Evolutionary conservation across 805 yeast genomes (phyloP).

Genomic region (Metschnikowia chrysomelidarum): DNA sequence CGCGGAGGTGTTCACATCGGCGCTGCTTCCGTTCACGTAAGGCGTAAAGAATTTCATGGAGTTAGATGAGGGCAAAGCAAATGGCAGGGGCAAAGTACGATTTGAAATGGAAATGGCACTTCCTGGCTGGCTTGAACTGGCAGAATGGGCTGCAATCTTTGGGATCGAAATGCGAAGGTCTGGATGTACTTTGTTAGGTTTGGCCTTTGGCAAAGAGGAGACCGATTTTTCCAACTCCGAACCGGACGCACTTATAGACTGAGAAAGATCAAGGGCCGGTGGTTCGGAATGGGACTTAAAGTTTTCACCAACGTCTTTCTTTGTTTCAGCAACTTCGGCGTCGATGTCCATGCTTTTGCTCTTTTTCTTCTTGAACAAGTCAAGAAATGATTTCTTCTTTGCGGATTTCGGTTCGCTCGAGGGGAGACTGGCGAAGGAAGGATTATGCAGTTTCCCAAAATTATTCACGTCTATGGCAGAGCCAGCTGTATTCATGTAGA

Average conservation of each 20-base stretch:
- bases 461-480: slow-evolving; percentile 40
- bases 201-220: not conserved
- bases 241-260: too few relatives aligned
- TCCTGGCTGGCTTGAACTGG: slow-evolving; percentile 12
- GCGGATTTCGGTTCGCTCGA: not conserved
- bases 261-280: too few relatives aligned
- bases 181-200: slow-evolving; percentile 7
- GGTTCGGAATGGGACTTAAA: too few relatives aligned
- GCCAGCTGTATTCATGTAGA: slow-evolving; percentile 25
- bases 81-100: slow-evolving; percentile 33
- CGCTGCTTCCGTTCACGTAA: slow-evolving; percentile 14
- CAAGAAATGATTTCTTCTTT: slow-evolving; percentile 32
- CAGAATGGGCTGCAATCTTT: slow-evolving; percentile 11
- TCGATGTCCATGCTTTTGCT: not conserved
- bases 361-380: slow-evolving; percentile 30
- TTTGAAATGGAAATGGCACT: slow-evolving; percentile 18
- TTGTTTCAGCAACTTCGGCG: not conserved
- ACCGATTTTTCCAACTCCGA: slow-evolving; percentile 1
- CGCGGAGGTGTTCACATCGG: slow-evolving; percentile 4
- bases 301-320: not conserved
- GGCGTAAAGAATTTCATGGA: slow-evolving; percentile 40
- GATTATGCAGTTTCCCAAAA: slow-evolving; percentile 40
- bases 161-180: slow-evolving; percentile 18
- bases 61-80: slow-evolving; percentile 46
- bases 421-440: slow-evolving; percentile 27